Conservation (phyloP, 163 green algal genomes). For the Prototheca cutis region DNA sequence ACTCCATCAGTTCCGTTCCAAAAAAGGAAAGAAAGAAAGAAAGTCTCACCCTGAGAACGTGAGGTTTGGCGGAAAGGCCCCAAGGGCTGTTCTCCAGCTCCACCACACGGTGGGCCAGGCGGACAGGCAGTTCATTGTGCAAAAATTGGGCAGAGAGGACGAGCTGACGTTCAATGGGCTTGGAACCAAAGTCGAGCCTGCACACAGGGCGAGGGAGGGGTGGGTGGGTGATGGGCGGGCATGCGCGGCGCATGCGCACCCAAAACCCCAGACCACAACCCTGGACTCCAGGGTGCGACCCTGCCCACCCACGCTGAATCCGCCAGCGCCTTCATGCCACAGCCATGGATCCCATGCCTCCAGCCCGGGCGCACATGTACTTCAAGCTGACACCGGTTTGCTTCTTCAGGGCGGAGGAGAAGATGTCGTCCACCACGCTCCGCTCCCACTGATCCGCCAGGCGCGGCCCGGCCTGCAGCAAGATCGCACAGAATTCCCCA, state of each 20-base stretch:
- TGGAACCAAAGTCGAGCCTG: slow-evolving; percentile 83
- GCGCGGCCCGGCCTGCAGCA: neutral
- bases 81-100: slow-evolving; percentile 95
- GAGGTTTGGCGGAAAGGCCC: slow-evolving; percentile 65
- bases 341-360: too few species aligned
- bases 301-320: too few species aligned
- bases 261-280: too few species aligned
- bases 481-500: too few species aligned
- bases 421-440: slow-evolving; percentile 80
- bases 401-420: slow-evolving; percentile 75
- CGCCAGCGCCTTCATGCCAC: too few species aligned
- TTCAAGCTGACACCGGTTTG: slow-evolving; percentile 82
- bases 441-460: slow-evolving; percentile 19
- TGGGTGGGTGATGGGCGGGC: too few species aligned
- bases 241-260: too few species aligned
- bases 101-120: slow-evolving; percentile 70
- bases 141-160: slow-evolving; percentile 92
- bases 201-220: too few species aligned
- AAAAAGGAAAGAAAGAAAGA: too few species aligned
- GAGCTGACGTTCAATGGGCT: slow-evolving; percentile 87
- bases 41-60: slow-evolving; percentile 74
- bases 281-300: too few species aligned
- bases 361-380: slow-evolving; percentile 39
- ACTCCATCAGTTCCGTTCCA: too few species aligned
- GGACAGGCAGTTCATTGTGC: slow-evolving; percentile 65